Base-by-base conservation (phyloP, 192 early-diverging fungal species). In the Powellomyces hirtus region DNA sequence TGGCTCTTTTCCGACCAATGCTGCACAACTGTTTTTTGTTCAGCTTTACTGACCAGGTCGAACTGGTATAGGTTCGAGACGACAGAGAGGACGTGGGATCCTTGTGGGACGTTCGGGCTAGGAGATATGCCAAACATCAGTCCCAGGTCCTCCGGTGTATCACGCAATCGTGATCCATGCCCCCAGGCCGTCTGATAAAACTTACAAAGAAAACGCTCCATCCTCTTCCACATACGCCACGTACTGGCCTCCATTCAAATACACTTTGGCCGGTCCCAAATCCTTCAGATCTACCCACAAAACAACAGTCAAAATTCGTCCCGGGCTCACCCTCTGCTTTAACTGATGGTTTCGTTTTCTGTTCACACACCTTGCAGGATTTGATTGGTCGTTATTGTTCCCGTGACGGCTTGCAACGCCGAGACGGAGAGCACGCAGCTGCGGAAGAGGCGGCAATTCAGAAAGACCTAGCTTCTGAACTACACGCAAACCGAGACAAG, bases 201-300 rank as follows among this genome's bases (percentile, higher is more conserved):
- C 74, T 66, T 52, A 79, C 77, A 79, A 59, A 4, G 18, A 22
- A 63, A 80, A 80, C 16, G 37, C 27, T n/a, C 79, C 79, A 36
- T 78, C 79, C 7, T 78, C 68, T 7, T 65, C 63, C 29, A 80
- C 66, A 42, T 71, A 78, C 2, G 75, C 62, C 11, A 60, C 20
- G 22, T 45, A 45, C 20, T 57, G 68, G 14, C 79, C 79, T 1
- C 75, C 75, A 50, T 80, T 64, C 2, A 80, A 34, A 7, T 51
- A 2, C 33, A 77, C 70, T 44, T 62, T 63, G 10, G 71, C 68
- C 0, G 75, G 72, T 20, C 50, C 38, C 1, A 76, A 37, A 18
- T 38, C 29, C 10, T 67, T 16, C 49, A 80, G 20, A 40, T 72
- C 70, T 67, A 35, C 35, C 4, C 24, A 2, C 16, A 51, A 22